phyloP scores from a whole-genome alignment of 2,329 filamentous ascomycete species.

The Ceratocystis destructans region DNA sequence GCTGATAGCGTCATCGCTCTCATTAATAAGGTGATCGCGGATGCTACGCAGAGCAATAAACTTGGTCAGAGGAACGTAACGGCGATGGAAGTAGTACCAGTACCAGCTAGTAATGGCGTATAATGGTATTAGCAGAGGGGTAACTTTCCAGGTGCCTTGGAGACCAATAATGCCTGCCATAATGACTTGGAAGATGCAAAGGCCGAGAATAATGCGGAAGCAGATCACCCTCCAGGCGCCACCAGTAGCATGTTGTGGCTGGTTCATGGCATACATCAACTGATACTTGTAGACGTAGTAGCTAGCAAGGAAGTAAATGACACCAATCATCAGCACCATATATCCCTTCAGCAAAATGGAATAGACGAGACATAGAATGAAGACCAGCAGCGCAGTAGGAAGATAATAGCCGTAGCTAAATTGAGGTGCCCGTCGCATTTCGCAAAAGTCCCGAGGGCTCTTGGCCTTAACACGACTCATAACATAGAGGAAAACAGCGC shows the following conservation, averaged over 20 bases:
- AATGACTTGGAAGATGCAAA: conserved; percentile 79
- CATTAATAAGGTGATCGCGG: conserved; percentile 36
- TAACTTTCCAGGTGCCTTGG: conserved; percentile 56
- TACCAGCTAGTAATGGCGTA: conserved; percentile 78
- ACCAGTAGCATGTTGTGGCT: conserved; percentile 85
- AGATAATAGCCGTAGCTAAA: conserved; percentile 97
- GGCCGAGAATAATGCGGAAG: conserved; percentile 72
- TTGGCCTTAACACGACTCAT: conserved; percentile 64
- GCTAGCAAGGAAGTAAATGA: conserved; percentile 70
- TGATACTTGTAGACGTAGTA: conserved; percentile 96
- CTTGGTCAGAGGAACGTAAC: conserved; percentile 76
- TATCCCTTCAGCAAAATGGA: conserved; percentile 71
- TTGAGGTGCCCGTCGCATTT: conserved; percentile 64
- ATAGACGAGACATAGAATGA: conserved; percentile 93
- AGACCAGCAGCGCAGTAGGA: conserved; percentile 79
- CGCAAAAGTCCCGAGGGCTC: conserved; percentile 78
- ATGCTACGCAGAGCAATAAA: conserved; percentile 89
- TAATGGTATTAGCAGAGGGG: conserved; percentile 61
- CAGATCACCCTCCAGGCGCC: conserved; percentile 95
- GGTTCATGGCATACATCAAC: conserved; percentile 94
- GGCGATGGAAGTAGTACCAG: conserved; percentile 62
- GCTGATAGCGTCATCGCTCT: conserved; percentile 24
- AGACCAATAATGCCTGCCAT: conserved; percentile 78
- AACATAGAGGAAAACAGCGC: conserved; percentile 70
- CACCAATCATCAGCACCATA: conserved; percentile 66